Evolutionary conservation across 306 rosid genomes (phyloP), one percentile per base, ranked within the genome.

Genomic region (Carpinus fangiana): DNA sequence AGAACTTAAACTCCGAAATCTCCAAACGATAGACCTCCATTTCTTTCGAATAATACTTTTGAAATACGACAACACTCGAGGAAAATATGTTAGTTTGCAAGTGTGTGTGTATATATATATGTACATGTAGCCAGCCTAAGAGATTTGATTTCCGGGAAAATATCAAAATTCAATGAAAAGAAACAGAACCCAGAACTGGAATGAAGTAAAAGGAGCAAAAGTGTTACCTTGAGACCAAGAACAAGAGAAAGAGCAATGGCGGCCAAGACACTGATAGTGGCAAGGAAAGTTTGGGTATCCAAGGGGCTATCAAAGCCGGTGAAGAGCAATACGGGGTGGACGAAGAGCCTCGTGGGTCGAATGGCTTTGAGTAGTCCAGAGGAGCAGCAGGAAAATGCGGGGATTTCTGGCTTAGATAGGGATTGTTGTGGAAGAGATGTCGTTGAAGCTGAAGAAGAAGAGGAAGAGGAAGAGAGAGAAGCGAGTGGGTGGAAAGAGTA

Each of bases 241-340:
- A 88, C 86, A 64, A 95, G 93, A 59, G 98, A 92, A 69, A 95
- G 97, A 65, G 93, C 89, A 85, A 95, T 88, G 88, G 98, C 94
- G 4, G 88, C 91, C 72, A 95, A 76, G 73, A 95, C 97, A 80
- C 98, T 92, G 46, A 87, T 83, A 68, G 97, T 87, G 79, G 57
- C 91, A 10, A 95, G 83, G 73, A 95, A 82, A n/a, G 97, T 90
- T 81, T 95, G 98, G 0, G 97, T 90, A 65, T 95, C 97, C 70
- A 86, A 73, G 61, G 93, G 51, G 47, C 67, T 60, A 21, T 86
- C 89, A 12, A 87, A 84, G 75, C 87, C 86, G 14, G 81, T 76
- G 31, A 88, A 80, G 10, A 92, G 87, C 41, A 95, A 76, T 87
- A 91, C 50, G 53, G 98, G 95, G 53, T 85, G 82, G 45, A 90